Evolutionary conservation across 345 rosid species (phyloP).

Genomic region (Laguncularia racemosa): DNA sequence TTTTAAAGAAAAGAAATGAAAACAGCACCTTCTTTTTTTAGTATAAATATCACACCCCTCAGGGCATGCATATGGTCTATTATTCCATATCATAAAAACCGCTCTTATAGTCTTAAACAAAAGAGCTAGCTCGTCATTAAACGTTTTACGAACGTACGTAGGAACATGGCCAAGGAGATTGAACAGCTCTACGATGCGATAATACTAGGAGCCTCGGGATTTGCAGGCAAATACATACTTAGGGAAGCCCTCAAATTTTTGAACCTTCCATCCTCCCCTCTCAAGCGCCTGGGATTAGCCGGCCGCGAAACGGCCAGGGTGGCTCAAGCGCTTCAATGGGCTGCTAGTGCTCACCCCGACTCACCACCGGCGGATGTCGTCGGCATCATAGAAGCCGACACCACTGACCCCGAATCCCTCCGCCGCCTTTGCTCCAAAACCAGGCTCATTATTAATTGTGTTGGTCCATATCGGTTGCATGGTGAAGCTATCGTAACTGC

Average conservation of each 20-base stretch:
- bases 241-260: conserved; percentile 1
- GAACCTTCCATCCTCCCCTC: not conserved
- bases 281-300: not conserved
- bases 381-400: conserved; percentile 4
- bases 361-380: not conserved
- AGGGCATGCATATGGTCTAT: no score
- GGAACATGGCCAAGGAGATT: no score
- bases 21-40: no score
- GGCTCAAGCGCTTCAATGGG: not conserved
- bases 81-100: no score
- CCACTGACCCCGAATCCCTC: conserved; percentile 2
- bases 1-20: no score
- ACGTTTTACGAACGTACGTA: no score
- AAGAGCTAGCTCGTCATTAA: no score
- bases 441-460: conserved; percentile 1
- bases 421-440: not conserved
- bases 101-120: no score
- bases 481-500: not conserved
- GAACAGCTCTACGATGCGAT: not conserved
- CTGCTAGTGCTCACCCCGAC: not conserved
- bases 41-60: no score
- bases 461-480: not conserved
- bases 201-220: not conserved
- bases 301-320: not conserved
- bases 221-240: not conserved